These are phyloP conservation scores for Rhododendron williamsianum DNA, from an alignment of 148 eudicot genomes.

Conservation along the genomic window DNA sequence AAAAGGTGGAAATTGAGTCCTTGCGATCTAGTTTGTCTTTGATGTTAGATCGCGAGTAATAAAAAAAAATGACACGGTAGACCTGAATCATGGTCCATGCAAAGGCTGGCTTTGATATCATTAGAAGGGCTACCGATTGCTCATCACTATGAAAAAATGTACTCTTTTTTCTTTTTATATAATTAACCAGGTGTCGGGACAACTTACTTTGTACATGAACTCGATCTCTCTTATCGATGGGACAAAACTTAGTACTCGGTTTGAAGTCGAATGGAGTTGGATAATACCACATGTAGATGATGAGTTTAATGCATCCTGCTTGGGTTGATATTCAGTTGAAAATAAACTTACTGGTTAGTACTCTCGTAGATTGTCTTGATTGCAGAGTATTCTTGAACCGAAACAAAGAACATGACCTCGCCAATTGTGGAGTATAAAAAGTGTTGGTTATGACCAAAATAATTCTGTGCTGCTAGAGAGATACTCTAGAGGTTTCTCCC, in stretches of 20 bases:
- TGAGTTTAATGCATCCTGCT: background rate
- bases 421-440: background rate
- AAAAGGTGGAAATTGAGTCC: background rate
- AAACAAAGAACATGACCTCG: background rate
- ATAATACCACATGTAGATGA: background rate
- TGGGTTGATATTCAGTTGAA: background rate
- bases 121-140: background rate
- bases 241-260: background rate
- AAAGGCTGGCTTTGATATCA: background rate
- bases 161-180: background rate
- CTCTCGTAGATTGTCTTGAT: background rate
- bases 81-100: background rate
- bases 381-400: background rate
- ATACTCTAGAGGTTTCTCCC: background rate
- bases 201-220: background rate
- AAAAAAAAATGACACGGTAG: background rate
- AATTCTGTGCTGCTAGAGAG: background rate
- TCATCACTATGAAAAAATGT: background rate
- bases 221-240: background rate
- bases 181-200: background rate
- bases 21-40: background rate
- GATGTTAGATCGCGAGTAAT: background rate
- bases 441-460: background rate
- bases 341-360: background rate
- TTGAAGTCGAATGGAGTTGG: background rate